Evolutionary conservation across 345 rosid species (phyloP).

Genomic region (Lagerstroemia speciosa): DNA sequence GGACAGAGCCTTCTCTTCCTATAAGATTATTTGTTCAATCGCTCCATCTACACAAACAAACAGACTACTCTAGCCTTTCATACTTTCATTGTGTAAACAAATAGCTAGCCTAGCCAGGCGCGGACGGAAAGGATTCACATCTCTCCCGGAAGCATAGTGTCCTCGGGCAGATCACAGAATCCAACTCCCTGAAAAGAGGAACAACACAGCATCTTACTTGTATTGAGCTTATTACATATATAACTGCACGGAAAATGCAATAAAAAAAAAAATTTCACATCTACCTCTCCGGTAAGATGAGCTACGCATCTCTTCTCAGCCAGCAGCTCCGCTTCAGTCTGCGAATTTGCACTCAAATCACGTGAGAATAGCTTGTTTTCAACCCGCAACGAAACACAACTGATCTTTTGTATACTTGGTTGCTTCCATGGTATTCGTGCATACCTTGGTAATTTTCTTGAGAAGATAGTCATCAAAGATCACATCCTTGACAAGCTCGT

Average conservation of each 20-base stretch:
- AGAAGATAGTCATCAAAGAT: constrained; percentile 76
- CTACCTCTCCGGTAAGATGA: constrained; percentile 92
- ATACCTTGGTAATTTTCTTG: constrained; percentile 71
- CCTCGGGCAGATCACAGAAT: constrained; percentile 85
- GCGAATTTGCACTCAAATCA: constrained; percentile 12
- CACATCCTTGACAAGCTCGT: constrained; percentile 81
- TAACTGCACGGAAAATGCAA: background rate
- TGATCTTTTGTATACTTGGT: background rate
- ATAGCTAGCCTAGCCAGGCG: background rate
- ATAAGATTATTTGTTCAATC: background rate
- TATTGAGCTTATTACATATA: background rate
- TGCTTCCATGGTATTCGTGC: background rate
- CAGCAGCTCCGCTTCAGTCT: constrained; percentile 83
- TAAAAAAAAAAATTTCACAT: constrained; percentile 4
- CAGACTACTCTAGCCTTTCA: background rate
- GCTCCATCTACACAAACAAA: background rate
- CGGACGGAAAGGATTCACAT: constrained; percentile 32
- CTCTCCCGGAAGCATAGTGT: constrained; percentile 99
- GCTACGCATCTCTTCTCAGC: constrained; percentile 97
- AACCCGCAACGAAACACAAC: background rate
- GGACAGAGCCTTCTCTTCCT: background rate
- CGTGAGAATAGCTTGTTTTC: background rate
- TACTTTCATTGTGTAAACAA: background rate
- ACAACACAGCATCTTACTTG: background rate
- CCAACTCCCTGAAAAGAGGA: constrained; percentile 70